Evolutionary conservation across 129 eudicot genomes (phyloP), one percentile per base, ranked within the genome.

Genomic region (Saussurea involucrata): DNA sequence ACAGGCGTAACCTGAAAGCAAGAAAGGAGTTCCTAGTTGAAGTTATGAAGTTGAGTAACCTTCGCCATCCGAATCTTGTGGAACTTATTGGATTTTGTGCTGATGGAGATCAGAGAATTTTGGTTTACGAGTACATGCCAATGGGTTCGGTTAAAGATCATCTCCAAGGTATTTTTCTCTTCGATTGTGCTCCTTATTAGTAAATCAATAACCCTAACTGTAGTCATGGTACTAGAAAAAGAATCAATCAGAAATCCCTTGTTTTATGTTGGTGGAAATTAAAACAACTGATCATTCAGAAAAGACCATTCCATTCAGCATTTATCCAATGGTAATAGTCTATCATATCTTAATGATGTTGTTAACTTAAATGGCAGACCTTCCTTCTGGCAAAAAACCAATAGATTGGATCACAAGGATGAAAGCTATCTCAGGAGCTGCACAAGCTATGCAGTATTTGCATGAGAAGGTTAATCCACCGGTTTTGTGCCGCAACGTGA

Each of bases 371-470:
- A 68, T 64, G 78, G 37, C 85, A 88, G 92, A 85, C 70, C 13
- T 74, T 71, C 60, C 81, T 17, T 57, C 57, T 7, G 90, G 80
- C 37, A 69, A 83, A 70, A 86, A 77, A 67, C 80, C 94, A 34
- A 71, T 88, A 71, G 85, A 85, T 79, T 91, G 97, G 97, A 15
- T 44, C 53, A 37, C 79, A 22, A 85, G 97, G 78, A 91, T 91
- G 97, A 87, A 87, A 71, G 87, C 86, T 24, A 90, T 94, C 6
- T 81, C 82, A 9, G 94, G 92, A 68, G 89, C 84, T 72, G 97
- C 95, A 53, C 81, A 82, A 66, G 94, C 88, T 24, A 77, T 91
- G 20, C 92, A 85, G 81, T 89, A 86, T 78, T 75, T 91, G 70
- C 97, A 91, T 17, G 90, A 88, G 66, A 88, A 86, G 68, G 86